phyloP scores from a whole-genome alignment of 2,329 filamentous ascomycete species.

The Talaromyces piceae region DNA sequence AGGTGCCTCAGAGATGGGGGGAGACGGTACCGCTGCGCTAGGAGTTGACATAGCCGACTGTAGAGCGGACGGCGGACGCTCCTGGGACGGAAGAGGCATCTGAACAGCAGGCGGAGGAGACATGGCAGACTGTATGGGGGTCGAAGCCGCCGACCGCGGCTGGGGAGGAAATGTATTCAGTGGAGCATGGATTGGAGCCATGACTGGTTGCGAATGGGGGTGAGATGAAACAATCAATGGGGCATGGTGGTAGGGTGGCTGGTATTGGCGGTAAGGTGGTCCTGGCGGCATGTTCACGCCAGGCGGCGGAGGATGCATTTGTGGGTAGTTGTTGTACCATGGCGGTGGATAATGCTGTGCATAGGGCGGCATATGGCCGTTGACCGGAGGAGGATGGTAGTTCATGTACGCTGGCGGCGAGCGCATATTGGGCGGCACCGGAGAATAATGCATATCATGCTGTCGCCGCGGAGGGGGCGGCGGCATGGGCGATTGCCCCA shows the following conservation, averaged over 20 bases:
- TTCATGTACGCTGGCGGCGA: slow-evolving; percentile 54
- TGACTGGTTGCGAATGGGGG: slow-evolving; percentile 34
- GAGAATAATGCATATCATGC: slow-evolving; percentile 38
- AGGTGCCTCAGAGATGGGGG: slow-evolving; percentile 20
- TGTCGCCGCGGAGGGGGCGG: slow-evolving; percentile 36
- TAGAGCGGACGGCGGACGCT: slow-evolving; percentile 8
- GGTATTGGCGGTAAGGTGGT: slow-evolving; percentile 33
- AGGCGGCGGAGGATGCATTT: slow-evolving; percentile 36
- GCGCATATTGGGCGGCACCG: slow-evolving; percentile 44
- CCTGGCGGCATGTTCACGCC: slow-evolving; percentile 36
- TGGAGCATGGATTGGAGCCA: slow-evolving; percentile 31
- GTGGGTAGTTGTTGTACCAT: slow-evolving; percentile 39
- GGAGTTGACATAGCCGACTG: slow-evolving; percentile 16
- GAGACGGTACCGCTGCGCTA: slow-evolving; percentile 21
- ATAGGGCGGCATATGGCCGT: slow-evolving; percentile 42
- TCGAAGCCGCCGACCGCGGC: slow-evolving; percentile 26
- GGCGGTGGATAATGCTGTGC: slow-evolving; percentile 38
- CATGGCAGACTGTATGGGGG: slow-evolving; percentile 29
- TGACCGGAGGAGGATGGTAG: slow-evolving; percentile 51
- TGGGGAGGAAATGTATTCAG: slow-evolving; percentile 29
- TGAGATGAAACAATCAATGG: slow-evolving; percentile 39
- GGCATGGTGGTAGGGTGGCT: slow-evolving; percentile 30
- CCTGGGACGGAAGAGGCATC: slow-evolving; percentile 4
- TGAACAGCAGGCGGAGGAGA: slow-evolving; percentile 23
- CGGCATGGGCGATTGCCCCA: slow-evolving; percentile 45